Base-by-base conservation (phyloP, 306 rosid species). In the Luffa aegyptiaca region DNA sequence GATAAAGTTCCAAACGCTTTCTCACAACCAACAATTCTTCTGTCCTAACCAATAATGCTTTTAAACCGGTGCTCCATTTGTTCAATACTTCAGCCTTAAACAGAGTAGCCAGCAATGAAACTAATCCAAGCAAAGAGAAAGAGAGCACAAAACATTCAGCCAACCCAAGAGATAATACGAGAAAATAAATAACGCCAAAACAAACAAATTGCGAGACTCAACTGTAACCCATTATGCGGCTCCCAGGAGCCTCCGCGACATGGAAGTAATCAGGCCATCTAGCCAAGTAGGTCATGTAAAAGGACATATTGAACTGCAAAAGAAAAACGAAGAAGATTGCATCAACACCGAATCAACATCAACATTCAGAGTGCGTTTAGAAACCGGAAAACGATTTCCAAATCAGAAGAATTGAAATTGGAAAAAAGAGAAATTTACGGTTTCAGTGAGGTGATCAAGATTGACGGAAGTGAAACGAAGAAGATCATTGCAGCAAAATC, bases 241-340 rank as follows among this genome's bases (percentile, higher is more conserved):
- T 89, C 10, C 92, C 96, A 26, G 96, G 97, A 64, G 86, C 97
- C 89, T 90, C 84, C 8, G 99, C 98, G 10, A 93, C 97, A 31
- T 96, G 97, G 86, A 96, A 96, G 81, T 96, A 96, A 31, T 96
- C 98, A 0, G 98, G 99, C 98, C 99, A 96, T 86, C 99, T 83
- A 4, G 99, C 99, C 2, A 96, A 86, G 78, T 96, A 96, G 80
- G 99, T 91, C 99, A 96, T 93, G 82, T 96, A 96, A 88, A 93
- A 93, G 16, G 98, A 96, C 99, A 96, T 96, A 74, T 93, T 96
- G 85, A 93, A 96, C 98, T 93, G 92, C 49, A 80, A 85, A 35
- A 74, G 14, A 31, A 4, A 41, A 2, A 42, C 35, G 11, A 69
- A 31, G 33, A 14, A 69, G 26, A 68, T 37, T 44, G 71, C 2